Evolutionary conservation across 148 eudicot species (phyloP).

Genomic region (Silene latifolia): DNA sequence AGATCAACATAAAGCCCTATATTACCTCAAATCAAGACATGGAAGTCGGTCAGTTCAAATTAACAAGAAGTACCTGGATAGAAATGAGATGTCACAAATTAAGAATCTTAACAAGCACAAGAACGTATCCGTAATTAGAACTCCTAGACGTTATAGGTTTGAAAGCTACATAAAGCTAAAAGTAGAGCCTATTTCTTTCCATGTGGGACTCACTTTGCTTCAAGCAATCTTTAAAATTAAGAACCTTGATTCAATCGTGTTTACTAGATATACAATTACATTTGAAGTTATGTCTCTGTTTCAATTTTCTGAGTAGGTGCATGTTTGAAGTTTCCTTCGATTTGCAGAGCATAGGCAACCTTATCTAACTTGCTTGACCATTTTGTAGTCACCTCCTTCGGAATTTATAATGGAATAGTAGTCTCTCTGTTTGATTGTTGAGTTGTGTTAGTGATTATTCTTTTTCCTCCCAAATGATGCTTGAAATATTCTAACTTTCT

Average conservation of each 20-base stretch:
- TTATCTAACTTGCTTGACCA: not conserved
- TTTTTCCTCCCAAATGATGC: not conserved
- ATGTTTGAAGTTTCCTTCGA: not conserved
- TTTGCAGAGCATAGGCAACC: not conserved
- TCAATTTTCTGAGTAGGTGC: not conserved
- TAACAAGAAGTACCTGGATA: not conserved
- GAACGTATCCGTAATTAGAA: not conserved
- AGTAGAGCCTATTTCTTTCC: not conserved
- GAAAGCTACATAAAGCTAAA: not conserved
- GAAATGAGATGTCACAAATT: not conserved
- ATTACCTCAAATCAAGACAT: constrained; percentile 6
- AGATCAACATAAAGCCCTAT: not conserved
- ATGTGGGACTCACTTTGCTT: not conserved
- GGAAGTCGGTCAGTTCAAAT: not conserved
- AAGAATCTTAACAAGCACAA: not conserved
- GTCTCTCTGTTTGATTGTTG: not conserved
- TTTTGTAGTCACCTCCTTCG: not conserved
- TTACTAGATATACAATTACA: not conserved
- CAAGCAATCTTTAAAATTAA: too few species aligned
- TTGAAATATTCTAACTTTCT: not conserved
- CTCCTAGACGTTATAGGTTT: not conserved
- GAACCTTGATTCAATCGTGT: not conserved
- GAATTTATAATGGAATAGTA: not conserved
- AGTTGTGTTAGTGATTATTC: not conserved
- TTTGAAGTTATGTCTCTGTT: too few species aligned